Conservation (phyloP, 768 basidiomycete genomes). For the Collybia sp. region DNA sequence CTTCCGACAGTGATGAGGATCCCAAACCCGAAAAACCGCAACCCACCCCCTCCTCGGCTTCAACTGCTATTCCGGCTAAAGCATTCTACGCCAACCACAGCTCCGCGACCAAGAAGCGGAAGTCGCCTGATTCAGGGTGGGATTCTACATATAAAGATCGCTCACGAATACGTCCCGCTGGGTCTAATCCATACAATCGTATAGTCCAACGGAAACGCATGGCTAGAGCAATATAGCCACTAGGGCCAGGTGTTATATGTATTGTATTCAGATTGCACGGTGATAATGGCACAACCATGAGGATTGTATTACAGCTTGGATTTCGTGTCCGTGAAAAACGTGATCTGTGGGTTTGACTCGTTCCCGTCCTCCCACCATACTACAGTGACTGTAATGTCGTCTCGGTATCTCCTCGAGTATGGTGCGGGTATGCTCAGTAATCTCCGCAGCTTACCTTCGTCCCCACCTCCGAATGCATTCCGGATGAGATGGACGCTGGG, state of each 20-base stretch:
- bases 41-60: conserved; percentile 20
- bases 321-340: conserved; percentile 39
- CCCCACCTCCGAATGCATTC: conserved; percentile 89
- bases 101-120: conserved; percentile 24
- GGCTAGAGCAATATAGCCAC: conserved; percentile 6
- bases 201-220: conserved; percentile 1
- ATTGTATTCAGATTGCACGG: conserved; percentile 4
- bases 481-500: conserved; percentile 79
- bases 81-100: conserved; percentile 28
- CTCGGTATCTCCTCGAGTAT: conserved; percentile 69
- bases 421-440: conserved; percentile 82
- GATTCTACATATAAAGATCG: conserved; percentile 7
- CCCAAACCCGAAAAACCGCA: conserved; percentile 11
- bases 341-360: conserved; percentile 32
- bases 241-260: conserved; percentile 9
- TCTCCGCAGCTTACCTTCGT: conserved; percentile 51
- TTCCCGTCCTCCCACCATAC: conserved; percentile 78
- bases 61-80: conserved; percentile 27
- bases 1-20: conserved; percentile 19
- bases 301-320: conserved; percentile 36
- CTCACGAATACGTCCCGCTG: neutral
- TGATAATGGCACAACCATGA: neutral
- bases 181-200: conserved; percentile 7
- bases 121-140: conserved; percentile 11
- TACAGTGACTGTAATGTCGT: conserved; percentile 83